A percentile compares a stretch with the other conserved stretches of the same genome.
Conservation (phyloP, 2,329 filamentous ascomycete species). For the Bretziella fagacearum region DNA sequence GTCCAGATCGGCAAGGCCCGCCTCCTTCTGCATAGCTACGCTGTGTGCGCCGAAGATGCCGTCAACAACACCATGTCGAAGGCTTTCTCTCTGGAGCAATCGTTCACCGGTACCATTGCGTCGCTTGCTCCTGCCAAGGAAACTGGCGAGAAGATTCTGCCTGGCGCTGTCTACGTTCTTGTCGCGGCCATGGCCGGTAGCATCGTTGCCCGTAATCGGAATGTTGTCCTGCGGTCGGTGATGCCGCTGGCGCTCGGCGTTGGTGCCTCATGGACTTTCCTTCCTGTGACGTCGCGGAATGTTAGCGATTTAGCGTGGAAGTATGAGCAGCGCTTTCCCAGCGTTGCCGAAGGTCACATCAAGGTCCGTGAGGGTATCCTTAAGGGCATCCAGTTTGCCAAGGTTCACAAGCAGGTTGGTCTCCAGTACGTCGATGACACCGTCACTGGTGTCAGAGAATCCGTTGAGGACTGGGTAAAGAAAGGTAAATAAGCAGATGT, state of each 20-base stretch:
- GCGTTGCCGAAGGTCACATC: slow-evolving; percentile 65
- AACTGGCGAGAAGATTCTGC: slow-evolving; percentile 75
- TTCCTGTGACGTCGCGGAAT: slow-evolving; percentile 84
- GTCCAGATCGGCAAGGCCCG: slow-evolving; percentile 64
- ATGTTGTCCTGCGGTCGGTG: slow-evolving; percentile 60
- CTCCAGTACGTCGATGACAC: slow-evolving; percentile 63
- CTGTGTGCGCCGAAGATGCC: slow-evolving; percentile 57
- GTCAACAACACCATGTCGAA: slow-evolving; percentile 69
- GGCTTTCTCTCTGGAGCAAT: slow-evolving; percentile 71
- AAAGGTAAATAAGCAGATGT: slow-evolving; percentile 53
- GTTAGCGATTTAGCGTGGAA: slow-evolving; percentile 73
- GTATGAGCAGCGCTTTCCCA: slow-evolving; percentile 81
- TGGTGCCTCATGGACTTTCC: slow-evolving; percentile 63
- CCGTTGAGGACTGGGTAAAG: slow-evolving; percentile 75
- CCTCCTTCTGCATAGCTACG: slow-evolving; percentile 62
- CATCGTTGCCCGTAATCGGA: slow-evolving; percentile 78
- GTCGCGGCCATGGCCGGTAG: slow-evolving; percentile 89
- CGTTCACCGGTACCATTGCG: slow-evolving; percentile 76
- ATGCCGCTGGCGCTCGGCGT: slow-evolving; percentile 67
- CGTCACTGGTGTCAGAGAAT: slow-evolving; percentile 57
- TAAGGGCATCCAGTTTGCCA: slow-evolving; percentile 55
- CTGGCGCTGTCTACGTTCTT: slow-evolving; percentile 78
- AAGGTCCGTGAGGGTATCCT: slow-evolving; percentile 50
- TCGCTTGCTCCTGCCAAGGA: slow-evolving; percentile 73
- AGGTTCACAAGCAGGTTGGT: slow-evolving; percentile 54